Evolutionary conservation across 192 early-diverging fungal genomes (phyloP), one percentile per base, ranked within the genome.

Genomic region (Linnemannia hyalina): DNA sequence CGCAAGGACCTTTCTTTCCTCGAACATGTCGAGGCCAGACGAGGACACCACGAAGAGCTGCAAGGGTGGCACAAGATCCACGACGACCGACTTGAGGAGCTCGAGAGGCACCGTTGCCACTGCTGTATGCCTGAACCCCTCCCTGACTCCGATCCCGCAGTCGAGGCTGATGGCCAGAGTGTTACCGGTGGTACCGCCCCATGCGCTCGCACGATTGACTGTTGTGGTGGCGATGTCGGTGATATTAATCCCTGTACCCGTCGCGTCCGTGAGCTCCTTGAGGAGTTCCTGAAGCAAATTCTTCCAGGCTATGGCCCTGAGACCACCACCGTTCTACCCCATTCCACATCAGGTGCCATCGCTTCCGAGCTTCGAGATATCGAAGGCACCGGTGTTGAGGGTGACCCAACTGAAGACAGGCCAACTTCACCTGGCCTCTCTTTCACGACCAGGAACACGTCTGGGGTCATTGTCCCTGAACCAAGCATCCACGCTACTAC

Each of bases 21-120:
- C 0, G 63, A 68, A 10, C 11, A 11, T 40, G n/a, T 1, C 4
- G 55, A 68, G 26, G 41, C 40, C 57, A 38, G 54, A 32, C 75
- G 63, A 11, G 15, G 26, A 46, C 7, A 42, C 2, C 70, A 71
- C 6, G 70, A 71, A 20, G 70, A 71, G 4, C 16, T 75, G 35
- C 15, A 73, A 32, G 36, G 41, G 15, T 82, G 81, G 82, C 77
- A 80, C 11, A 46, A 73, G 41, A 22, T 0, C 2, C 77, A 85
- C n/a, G 42, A 65, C 44, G 68, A 60, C 1, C 57, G 38, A 8
- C 63, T 75, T 23, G 32, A 36, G 7, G 73, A 36, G 9, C 71
- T 69, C n/a, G 72, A 52, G 6, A 69, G 74, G 46, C n/a, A 35
- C 5, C 23, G 23, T 52, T 74, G 79, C 26, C 41, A 15, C 52